Percentiles rank a stretch among this genome's conserved stretches.
phyloP scores from a whole-genome alignment of 768 basidiomycete genomes.

The Mycena epipterygia region DNA sequence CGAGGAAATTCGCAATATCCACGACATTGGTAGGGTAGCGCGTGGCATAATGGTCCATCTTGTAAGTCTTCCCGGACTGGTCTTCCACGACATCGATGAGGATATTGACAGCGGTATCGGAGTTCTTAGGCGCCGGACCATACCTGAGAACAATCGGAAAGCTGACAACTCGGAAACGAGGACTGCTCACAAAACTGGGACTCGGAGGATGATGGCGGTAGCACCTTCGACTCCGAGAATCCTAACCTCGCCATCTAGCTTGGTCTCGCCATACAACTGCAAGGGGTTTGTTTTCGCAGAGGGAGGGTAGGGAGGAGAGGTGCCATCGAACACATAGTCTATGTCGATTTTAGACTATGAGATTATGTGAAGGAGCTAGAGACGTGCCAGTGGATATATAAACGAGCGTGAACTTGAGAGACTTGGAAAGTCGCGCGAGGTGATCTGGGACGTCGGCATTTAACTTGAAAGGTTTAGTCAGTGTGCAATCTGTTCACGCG shows the following conservation, averaged over 20 bases:
- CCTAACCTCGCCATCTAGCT: constrained; percentile 89
- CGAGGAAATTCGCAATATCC: constrained; percentile 89
- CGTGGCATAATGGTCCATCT: constrained; percentile 96
- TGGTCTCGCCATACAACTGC: constrained; percentile 90
- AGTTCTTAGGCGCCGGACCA: constrained; percentile 86
- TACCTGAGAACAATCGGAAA: constrained; percentile 67
- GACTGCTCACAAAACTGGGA: constrained; percentile 85
- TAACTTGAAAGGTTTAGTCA: constrained; percentile 62
- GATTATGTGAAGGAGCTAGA: background rate
- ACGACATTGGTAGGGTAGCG: constrained; percentile 93
- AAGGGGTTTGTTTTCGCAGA: constrained; percentile 83
- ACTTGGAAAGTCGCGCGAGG: constrained; percentile 76
- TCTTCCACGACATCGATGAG: constrained; percentile 90
- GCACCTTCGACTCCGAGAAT: constrained; percentile 72
- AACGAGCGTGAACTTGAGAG: constrained; percentile 77
- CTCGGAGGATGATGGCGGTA: constrained; percentile 79
- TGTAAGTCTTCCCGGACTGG: constrained; percentile 89
- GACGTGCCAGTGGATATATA: constrained; percentile 90
- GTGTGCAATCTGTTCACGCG: background rate
- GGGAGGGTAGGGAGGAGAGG: constrained; percentile 90
- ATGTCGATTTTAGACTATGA: constrained; percentile 10
- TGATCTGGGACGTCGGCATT: constrained; percentile 83
- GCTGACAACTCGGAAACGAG: background rate
- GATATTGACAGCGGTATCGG: constrained; percentile 91
- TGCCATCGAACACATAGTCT: constrained; percentile 98